Conservation (phyloP, 192 early-diverging fungal genomes). For the Rhizophlyctis rosea region DNA sequence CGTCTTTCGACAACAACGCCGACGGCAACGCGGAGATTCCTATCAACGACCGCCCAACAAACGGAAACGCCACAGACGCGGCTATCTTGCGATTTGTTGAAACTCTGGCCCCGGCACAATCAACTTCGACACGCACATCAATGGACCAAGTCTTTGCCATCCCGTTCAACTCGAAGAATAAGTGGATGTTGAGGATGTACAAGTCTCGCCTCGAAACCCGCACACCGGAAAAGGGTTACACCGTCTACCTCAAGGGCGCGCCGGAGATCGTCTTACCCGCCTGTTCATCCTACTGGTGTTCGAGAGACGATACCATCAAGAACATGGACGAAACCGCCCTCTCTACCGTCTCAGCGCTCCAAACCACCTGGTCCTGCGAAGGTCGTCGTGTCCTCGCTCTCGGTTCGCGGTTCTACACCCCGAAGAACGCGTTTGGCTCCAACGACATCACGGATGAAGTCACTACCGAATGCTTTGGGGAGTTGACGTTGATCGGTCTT, state of each 20-base stretch:
- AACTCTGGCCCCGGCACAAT: constrained; percentile 28
- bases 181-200: constrained; percentile 86
- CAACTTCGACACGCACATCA: constrained; percentile 21
- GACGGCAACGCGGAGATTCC: too few relatives aligned
- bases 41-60: constrained; percentile 53
- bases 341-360: constrained; percentile 54
- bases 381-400: constrained; percentile 89
- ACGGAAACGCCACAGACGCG: constrained; percentile 42
- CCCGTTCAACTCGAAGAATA: constrained; percentile 90
- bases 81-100: constrained; percentile 35
- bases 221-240: too few relatives aligned
- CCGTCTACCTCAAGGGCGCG: too few relatives aligned
- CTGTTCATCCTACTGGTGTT: too few relatives aligned
- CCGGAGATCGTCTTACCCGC: constrained; percentile 68
- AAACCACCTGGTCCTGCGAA: constrained; percentile 55
- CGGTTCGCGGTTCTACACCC: constrained; percentile 58
- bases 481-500: constrained; percentile 69
- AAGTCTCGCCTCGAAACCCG: too few relatives aligned
- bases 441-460: constrained; percentile 9
- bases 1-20: too few relatives aligned
- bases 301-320: constrained; percentile 43
- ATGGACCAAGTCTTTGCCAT: constrained; percentile 79
- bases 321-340: constrained; percentile 44
- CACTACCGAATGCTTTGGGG: too few relatives aligned
- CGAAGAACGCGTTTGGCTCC: too few relatives aligned